phyloP scores from a whole-genome alignment of 306 rosid genomes.

The Quercus wislizeni region DNA sequence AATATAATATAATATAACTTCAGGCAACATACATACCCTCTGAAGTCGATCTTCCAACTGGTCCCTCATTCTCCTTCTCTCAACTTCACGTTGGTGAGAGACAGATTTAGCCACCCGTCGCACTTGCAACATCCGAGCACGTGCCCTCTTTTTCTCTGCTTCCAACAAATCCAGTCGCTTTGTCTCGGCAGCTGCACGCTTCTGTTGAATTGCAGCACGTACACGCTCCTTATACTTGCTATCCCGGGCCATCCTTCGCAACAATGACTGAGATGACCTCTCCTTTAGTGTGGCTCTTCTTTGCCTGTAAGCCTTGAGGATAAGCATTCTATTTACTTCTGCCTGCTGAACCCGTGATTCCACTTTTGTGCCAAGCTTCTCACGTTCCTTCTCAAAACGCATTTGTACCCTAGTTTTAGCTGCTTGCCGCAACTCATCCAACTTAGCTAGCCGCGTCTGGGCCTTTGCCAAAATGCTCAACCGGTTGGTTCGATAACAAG shows the following conservation, averaged over 20 bases:
- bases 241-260: conserved; percentile 78
- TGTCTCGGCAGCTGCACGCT: conserved; percentile 84
- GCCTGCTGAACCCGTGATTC: conserved; percentile 84
- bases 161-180: conserved; percentile 73
- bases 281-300: conserved; percentile 84
- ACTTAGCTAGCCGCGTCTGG: conserved; percentile 81
- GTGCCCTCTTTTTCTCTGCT: conserved; percentile 86
- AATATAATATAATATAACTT: neutral
- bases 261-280: conserved; percentile 76
- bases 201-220: conserved; percentile 80
- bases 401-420: conserved; percentile 72
- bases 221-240: conserved; percentile 85
- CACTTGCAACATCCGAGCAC: conserved; percentile 71
- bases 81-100: conserved; percentile 84
- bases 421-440: conserved; percentile 85
- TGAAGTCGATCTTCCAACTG: conserved; percentile 86
- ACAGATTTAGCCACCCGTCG: conserved; percentile 70
- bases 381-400: conserved; percentile 68
- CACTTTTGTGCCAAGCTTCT: conserved; percentile 71
- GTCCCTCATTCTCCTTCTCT: conserved; percentile 76
- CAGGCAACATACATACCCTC: conserved; percentile 54
- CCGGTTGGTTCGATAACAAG: conserved; percentile 49
- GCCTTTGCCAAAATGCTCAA: conserved; percentile 70
- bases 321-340: conserved; percentile 78
- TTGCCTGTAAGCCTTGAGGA: conserved; percentile 75